These are phyloP conservation scores for Eucalyptus guilfoylei DNA, from an alignment of 345 rosid genomes.

Conservation along the genomic window DNA sequence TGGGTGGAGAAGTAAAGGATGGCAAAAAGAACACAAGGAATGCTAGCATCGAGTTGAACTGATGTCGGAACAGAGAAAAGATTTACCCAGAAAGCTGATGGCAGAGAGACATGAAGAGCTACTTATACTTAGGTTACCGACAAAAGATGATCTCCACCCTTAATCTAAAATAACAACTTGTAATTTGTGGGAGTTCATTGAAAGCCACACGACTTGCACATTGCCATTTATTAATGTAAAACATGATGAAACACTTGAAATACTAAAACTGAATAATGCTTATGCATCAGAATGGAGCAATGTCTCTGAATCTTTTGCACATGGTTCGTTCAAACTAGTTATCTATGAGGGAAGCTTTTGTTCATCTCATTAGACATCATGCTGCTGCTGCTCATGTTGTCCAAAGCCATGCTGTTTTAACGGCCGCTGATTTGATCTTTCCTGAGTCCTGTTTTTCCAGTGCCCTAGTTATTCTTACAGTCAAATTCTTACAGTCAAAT, in stretches of 20 bases:
- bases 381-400: not conserved
- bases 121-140: not conserved
- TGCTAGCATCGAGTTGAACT: not conserved
- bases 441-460: not conserved
- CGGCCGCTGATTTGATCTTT: not conserved
- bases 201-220: not conserved
- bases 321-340: not conserved
- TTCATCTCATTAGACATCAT: not conserved
- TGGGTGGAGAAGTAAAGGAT: not conserved
- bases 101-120: not conserved
- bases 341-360: not conserved
- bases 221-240: not conserved
- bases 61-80: not conserved
- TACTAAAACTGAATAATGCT: not conserved
- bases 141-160: not conserved
- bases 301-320: not conserved
- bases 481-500: not conserved
- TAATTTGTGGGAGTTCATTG: not conserved
- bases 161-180: not conserved
- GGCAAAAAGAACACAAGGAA: not conserved
- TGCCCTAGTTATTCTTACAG: not conserved
- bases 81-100: not conserved
- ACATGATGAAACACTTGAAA: not conserved
- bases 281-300: not conserved
- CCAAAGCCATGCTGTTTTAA: not conserved